Evolutionary conservation across 2,329 filamentous ascomycete genomes (phyloP), one percentile per base, ranked within the genome.

Genomic region (Colletotrichum shisoi): DNA sequence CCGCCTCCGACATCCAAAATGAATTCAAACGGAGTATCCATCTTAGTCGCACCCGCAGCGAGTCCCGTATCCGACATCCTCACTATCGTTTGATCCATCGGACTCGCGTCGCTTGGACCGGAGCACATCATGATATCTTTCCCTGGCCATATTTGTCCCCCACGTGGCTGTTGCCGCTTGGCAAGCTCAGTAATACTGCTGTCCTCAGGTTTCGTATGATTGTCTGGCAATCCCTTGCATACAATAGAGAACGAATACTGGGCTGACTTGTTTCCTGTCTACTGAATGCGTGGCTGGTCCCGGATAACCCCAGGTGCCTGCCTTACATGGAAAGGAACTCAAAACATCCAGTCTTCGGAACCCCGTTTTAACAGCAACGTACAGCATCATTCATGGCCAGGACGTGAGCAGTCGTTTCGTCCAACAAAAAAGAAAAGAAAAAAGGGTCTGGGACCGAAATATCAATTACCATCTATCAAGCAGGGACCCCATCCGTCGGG

Each of bases 381-480:
- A 62, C 46, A 67, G 39, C 67, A 63, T 57, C 66, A 63, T 57
- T 67, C 63, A 58, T 62, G 57, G 53, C 63, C 63, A 49, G 44
- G 45, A 63, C 57, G 57, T 67, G 44, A 67, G 54, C 17, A 57
- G 37, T 54, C 67, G 49, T 60, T n/a, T 57, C 62, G 48, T 62
- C 52, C 31, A 34, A 34, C 7, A 34, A 34, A 34, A 34, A 34
- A 34, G 8, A 34, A 34, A 34, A 37, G 40, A 54, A 40, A 51
- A 15, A 66, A 48, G 27, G 49, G 19, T 44, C 40, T 45, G 39
- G 37, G 57, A 66, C 51, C 49, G 45, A 64, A 63, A 62, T 59
- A 24, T 63, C 62, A 67, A 67, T 69, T 67, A 67, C 69, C 69
- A 69, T 69, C 69, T 69, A 69, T 66, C 62, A 67, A 63, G 62